Base-by-base conservation (phyloP, 2,329 filamentous ascomycete genomes). In the Sporothrix brasiliensis region DNA sequence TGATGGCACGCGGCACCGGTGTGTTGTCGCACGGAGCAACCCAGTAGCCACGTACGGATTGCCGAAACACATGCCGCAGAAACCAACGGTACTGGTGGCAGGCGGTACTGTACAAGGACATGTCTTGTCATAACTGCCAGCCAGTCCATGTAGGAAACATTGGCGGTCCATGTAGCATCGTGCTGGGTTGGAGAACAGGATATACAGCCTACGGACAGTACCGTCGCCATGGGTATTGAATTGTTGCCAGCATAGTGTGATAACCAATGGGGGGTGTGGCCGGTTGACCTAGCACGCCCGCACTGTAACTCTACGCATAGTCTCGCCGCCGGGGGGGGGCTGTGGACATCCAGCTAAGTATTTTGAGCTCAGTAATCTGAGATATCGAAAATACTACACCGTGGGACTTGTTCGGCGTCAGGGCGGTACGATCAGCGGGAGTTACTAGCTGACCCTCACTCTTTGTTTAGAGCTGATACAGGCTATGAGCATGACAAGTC, bases 1-100 rank as follows among this genome's bases (percentile, higher is more conserved):
- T 63, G 39, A 72, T 70, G 13, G 47, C 72, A 47, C 73, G 73
- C 2, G 73, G 73, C 27, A 71, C 72, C 2, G 70, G 71, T 11
- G 70, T 72, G 49, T 70, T 52, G 30, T 73, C 60, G 70, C 71
- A 72, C 0, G 73, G 71, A 9, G 72, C 73, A 74, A 16, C 70
- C 67, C 27, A 71, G 60, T 72, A 73, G 39, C 72, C 73, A 5
- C 13, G 41, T 9, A 58, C 34, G 21, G 69, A 73, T 19, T 10
- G 14, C 10, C 21, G 47, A 66, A 72, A 39, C 72, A 74, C 7
- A 47, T 39, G 19, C 44, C 49, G 69, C 73, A 72, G 65, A 71
- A 74, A 4, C 41, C 69, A 16, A 39, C 7, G 13, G 72, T 69
- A 14, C 53, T 56, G 16, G 24, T 3, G 21, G 58, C 58, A 3